Evolutionary conservation across 768 basidiomycete genomes (phyloP), one percentile per base, ranked within the genome.

Genomic region (Naganishia onofrii): DNA sequence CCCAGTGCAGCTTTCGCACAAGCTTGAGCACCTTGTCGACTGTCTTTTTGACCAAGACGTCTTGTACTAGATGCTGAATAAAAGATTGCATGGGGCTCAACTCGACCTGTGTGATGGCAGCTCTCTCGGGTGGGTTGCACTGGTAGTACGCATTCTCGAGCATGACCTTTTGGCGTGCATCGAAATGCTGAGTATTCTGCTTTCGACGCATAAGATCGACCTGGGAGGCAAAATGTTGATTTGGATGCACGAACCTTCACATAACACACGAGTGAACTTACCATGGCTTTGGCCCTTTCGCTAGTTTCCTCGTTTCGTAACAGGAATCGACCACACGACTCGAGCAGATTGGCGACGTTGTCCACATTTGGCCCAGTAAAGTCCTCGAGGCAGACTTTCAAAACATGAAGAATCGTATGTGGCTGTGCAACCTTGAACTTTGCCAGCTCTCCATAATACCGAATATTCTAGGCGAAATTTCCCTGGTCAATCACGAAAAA

Each of bases 91-190:
- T 90, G 0, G 88, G 87, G 3, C 89, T 84, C 17, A 93, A 88
- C 74, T 92, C 85, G 79, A 96, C 93, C 73, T 91, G 89, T 76
- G 92, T 86, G 28, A 88, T 86, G 0, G 92, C 92, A 0, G 88
- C 86, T 65, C 96, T 88, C 73, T 98, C 94, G 0, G 96, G 96
- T 5, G 96, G 96, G 76, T 98, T 98, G 81, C 94, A 97, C 91
- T 98, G 93, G 80, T 98, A 98, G 80, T 96, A 99, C 0, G 96
- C 96, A 79, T 99, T 99, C 81, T 98, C 96, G 34, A 99, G 85
- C 71, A 97, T 82, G 19, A 97, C 85, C 7, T 88, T 83, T 76
- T 98, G 92, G 21, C 93, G 85, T 77, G 92, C 89, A 80, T 98
- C 96, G 38, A 99, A 87, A 77, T 97, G 93, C 73, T 92, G 89